phyloP scores from a whole-genome alignment of 2,329 filamentous ascomycete species.

The Beauveria varroae region DNA sequence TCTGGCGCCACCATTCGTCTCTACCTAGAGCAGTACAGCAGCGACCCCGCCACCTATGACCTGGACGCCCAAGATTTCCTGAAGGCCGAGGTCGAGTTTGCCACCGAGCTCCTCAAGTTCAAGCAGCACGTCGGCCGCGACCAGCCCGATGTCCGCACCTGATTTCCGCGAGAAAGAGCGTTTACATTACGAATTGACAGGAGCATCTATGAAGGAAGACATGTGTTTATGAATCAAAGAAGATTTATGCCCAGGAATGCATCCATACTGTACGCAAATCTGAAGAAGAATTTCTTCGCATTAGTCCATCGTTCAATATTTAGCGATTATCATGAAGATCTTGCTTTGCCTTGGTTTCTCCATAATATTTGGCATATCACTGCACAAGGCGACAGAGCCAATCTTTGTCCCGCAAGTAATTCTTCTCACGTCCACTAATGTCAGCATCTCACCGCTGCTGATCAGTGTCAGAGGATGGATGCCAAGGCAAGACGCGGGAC shows the following conservation, averaged over 20 bases:
- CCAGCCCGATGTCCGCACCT: slow-evolving; percentile 95
- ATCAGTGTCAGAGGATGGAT: no score
- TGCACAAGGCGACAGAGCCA: no score
- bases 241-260: not conserved
- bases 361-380: no score
- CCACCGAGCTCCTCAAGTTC: slow-evolving; percentile 79
- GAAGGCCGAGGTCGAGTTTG: slow-evolving; percentile 79
- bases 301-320: no score
- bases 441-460: no score
- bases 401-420: no score
- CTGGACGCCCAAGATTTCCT: slow-evolving; percentile 90
- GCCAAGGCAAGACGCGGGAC: no score
- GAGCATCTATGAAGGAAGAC: not conserved
- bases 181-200: not conserved
- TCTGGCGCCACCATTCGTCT: slow-evolving; percentile 93
- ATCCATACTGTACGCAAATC: not conserved
- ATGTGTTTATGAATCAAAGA: not conserved
- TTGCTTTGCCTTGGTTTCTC: no score
- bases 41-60: slow-evolving; percentile 67
- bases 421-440: no score
- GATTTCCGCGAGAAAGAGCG: slow-evolving; percentile 18
- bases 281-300: not conserved
- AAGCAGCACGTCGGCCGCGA: slow-evolving; percentile 89
- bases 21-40: slow-evolving; percentile 94
- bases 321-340: no score